Base-by-base conservation (phyloP, 1,139 yeast genomes). In the Saccharomycopsis hybrid region DNA sequence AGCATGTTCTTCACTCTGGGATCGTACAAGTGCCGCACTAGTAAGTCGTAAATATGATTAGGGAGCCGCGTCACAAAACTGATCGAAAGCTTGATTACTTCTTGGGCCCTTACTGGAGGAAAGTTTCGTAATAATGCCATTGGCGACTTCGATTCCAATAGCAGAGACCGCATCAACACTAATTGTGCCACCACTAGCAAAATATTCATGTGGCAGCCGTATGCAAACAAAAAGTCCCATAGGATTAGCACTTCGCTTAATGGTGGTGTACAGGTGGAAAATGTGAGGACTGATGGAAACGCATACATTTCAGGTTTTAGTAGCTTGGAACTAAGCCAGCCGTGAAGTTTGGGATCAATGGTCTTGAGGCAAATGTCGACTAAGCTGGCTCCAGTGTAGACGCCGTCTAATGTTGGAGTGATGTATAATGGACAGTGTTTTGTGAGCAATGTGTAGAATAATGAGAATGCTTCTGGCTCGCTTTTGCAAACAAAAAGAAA, bases 141-240 rank as follows among this genome's bases (percentile, higher is more conserved):
- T 24, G 96, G 97, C 55, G 73, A 61, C 24, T 59, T 62, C 5
- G 84, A 74, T 25, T 68, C 67, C 53, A 89, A 65, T 13, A 89
- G 67, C 43, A 73, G 68, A 3, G 80, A 74, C 49, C 97, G 69
- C 56, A 85, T 82, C 48, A 83, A 71, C 11, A 86, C 80, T 43
- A 89, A 68, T 63, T 88, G 95, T 0, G 97, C 95, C 18, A 89
- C 89, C 8, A 89, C 79, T 58, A 89, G 85, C 36, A 90, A 69
- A 32, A 90, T 76, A 65, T 89, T 89, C 82, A 89, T 76, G 62
- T 90, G 96, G 31, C 86, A 78, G 0, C 97, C 97, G 60, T 87
- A 89, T 2, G 97, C 95, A 64, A 89, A 84, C 60, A 88, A 67
- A 57, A 88, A 85, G 64, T 89, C 97, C 97, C 97, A 89, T 30